Base-by-base conservation (phyloP, 2,329 filamentous ascomycete genomes). In the Aspergillus arachidicola region DNA sequence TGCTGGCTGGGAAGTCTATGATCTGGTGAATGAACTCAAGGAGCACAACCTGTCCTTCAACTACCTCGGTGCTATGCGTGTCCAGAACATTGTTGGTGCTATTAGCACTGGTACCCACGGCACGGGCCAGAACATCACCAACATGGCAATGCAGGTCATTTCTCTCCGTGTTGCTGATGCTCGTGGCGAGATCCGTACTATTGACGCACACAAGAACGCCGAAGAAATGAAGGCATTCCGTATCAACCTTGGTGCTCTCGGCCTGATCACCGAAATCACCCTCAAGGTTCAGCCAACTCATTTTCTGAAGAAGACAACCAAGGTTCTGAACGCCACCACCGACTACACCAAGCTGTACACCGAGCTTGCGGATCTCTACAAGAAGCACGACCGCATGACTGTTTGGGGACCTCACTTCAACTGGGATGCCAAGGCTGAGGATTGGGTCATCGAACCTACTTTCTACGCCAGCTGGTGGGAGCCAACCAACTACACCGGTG, bases 21-120 rank as follows among this genome's bases (percentile, higher is more conserved):
- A 70, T 46, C 62, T 70, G 16, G 55, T 64, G 19, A 32, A 62
- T 9, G 63, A 59, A 23, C 65, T 70, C 6, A 62, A 67, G 54
- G 58, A 57, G 26, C 60, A 69, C 36, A 61, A 56, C 36, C 53
- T 70, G 26, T 63, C 62, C 4, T 63, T 68, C 28, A 43, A 58
- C 58, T 57, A 70, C n/a, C 65, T 70, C 19, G 68, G 68, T 43
- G 60, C 48, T 48, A 61, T 64, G 57, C 62, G 46, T 19, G 68
- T 70, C 4, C 68, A 70, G 60, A 70, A 70, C 58, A 65, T 63
- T 32, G 57, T 70, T 3, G 68, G 68, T 41, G 66, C 68, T 32
- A 56, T 62, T 10, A 58, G 60, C 30, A 70, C 68, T 4, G 68
- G 68, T 32, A 69, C 68, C 28, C 68, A 70, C 46, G 68, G 68